Conservation (phyloP, 106 monocot species). For the Apostasia ramifera region DNA sequence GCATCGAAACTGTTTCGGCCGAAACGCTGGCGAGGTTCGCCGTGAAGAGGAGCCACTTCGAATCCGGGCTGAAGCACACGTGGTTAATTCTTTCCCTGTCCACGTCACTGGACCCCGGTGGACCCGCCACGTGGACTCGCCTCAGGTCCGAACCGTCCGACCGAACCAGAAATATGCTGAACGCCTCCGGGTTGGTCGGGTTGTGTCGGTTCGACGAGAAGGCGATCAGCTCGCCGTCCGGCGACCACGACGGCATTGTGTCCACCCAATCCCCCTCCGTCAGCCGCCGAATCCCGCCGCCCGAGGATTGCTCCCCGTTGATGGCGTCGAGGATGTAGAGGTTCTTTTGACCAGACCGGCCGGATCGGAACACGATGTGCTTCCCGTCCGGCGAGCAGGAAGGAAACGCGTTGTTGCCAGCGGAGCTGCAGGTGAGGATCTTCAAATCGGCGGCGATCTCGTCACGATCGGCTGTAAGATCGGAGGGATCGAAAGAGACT, state of each 20-base stretch:
- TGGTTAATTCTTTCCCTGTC: constrained; percentile 84
- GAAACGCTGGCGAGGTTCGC: constrained; percentile 50
- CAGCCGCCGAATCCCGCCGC: constrained; percentile 36
- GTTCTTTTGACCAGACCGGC: constrained; percentile 72
- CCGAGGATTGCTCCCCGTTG: constrained; percentile 28
- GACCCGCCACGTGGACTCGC: constrained; percentile 44
- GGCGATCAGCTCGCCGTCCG: constrained; percentile 63
- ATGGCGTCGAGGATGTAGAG: constrained; percentile 74
- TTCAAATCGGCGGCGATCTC: constrained; percentile 24
- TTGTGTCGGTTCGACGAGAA: constrained; percentile 88
- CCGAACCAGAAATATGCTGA: constrained; percentile 47
- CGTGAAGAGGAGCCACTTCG: constrained; percentile 42
- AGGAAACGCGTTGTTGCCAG: constrained; percentile 86
- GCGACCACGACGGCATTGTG: constrained; percentile 97
- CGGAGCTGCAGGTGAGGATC: constrained; percentile 43
- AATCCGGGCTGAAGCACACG: constrained; percentile 64
- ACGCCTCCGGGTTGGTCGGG: constrained; percentile 30
- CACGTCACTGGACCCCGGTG: constrained; percentile 17
- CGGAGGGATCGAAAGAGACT: constrained; percentile 34
- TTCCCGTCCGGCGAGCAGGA: constrained; percentile 77
- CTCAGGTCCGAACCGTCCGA: constrained; percentile 58
- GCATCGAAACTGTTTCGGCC: constrained; percentile 57
- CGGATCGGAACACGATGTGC: constrained; percentile 74
- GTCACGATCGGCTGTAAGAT: constrained; percentile 23
- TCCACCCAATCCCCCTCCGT: constrained; percentile 83